Percentiles rank a stretch among this genome's conserved stretches.
These are phyloP conservation scores for Citrus reticulata DNA, from an alignment of 345 rosid species.

Conservation along the genomic window DNA sequence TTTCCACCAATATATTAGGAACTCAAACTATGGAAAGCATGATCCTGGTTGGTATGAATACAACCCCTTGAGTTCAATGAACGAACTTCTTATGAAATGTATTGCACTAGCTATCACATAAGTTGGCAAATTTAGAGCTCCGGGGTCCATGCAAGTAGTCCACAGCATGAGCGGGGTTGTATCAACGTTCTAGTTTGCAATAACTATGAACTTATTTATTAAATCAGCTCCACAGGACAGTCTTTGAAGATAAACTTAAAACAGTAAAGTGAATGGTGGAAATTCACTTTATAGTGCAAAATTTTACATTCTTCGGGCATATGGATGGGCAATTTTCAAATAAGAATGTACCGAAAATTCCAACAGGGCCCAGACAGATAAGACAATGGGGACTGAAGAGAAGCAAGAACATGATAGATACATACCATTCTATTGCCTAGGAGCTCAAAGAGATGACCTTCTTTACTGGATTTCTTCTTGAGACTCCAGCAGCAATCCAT, in stretches of 20 bases:
- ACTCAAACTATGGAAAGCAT: not conserved
- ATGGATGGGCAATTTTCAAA: not conserved
- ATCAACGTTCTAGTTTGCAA: not conserved
- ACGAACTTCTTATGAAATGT: not conserved
- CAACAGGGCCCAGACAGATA: not conserved
- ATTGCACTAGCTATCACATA: not conserved
- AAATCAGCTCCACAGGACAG: not conserved
- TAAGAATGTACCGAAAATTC: not conserved
- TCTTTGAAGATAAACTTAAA: not conserved
- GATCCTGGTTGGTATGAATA: slow-evolving; percentile 2
- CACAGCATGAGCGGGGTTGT: not conserved
- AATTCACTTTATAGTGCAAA: not conserved
- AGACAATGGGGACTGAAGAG: not conserved
- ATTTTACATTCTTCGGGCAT: not conserved
- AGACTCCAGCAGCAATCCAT: slow-evolving; percentile 70
- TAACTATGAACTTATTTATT: not conserved
- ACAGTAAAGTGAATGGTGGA: not conserved
- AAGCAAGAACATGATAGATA: slow-evolving; percentile 8
- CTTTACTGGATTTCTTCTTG: slow-evolving; percentile 25
- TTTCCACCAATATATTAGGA: not conserved
- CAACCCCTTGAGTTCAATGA: slow-evolving; percentile 1
- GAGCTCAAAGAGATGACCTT: slow-evolving; percentile 61
- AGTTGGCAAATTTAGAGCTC: not conserved
- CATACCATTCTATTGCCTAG: slow-evolving; percentile 62
- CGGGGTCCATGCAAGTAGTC: not conserved